These are phyloP conservation scores for Elongisporangium prolatum DNA, from an alignment of 352 stramenopile species.

Conservation along the genomic window DNA sequence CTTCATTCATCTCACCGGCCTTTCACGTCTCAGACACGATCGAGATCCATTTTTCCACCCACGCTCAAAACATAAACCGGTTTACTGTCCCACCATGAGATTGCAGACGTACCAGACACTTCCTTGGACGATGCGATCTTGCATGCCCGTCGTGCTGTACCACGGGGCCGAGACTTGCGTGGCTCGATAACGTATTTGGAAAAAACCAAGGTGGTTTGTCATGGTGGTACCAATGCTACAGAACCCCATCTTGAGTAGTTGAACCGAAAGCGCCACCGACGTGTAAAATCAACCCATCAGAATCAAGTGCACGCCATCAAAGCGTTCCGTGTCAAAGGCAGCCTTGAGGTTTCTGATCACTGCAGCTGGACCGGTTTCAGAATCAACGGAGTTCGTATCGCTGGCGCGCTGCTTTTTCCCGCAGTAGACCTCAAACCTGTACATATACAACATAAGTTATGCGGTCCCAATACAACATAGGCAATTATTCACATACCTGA, in stretches of 20 bases:
- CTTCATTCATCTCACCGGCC: neutral
- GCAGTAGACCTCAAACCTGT: constrained; percentile 14
- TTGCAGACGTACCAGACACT: constrained; percentile 4
- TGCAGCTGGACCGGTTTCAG: neutral
- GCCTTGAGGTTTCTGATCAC: constrained; percentile 3
- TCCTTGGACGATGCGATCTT: constrained; percentile 4
- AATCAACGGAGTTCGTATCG: constrained; percentile 1
- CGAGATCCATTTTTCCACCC: constrained; percentile 2
- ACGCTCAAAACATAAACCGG: constrained; percentile 12
- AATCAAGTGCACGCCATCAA: constrained; percentile 5
- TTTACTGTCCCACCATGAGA: constrained; percentile 8
- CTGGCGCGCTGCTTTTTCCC: constrained; percentile 7
- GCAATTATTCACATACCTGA: constrained; percentile 3
- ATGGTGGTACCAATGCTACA: constrained; percentile 12
- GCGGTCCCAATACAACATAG: too few species aligned
- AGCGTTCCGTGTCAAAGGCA: neutral
- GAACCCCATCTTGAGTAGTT: constrained; percentile 10
- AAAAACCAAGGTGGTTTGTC: constrained; percentile 12
- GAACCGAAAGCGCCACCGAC: constrained; percentile 6
- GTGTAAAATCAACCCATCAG: constrained; percentile 16
- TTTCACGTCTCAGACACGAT: neutral
- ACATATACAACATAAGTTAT: constrained; percentile 7
- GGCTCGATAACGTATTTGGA: constrained; percentile 10
- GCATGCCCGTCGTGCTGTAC: constrained; percentile 1
- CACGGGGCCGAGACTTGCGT: neutral